Conservation (phyloP, 2,329 filamentous ascomycete species). For the Colletotrichum siamense region DNA sequence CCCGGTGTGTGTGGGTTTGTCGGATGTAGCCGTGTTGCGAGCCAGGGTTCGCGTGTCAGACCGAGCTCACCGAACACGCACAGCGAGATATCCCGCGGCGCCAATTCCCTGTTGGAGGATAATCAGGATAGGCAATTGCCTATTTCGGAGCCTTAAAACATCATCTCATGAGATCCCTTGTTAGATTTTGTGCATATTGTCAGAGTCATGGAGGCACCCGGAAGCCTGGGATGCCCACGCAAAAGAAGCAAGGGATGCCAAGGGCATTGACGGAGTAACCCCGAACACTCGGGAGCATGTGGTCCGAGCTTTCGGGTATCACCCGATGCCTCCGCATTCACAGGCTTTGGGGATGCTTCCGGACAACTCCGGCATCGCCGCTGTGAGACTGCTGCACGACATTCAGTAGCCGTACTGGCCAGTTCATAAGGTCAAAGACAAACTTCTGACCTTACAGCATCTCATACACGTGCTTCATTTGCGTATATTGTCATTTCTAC, state of each 20-base stretch:
- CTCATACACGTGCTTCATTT: background rate
- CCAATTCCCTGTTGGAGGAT: background rate
- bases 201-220: background rate
- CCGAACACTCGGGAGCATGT: background rate
- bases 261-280: background rate
- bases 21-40: background rate
- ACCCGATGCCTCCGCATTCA: background rate
- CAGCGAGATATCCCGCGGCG: background rate
- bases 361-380: background rate
- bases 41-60: background rate
- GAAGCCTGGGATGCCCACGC: background rate
- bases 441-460: background rate
- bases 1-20: background rate
- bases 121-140: background rate
- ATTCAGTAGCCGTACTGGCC: background rate
- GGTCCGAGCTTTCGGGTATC: background rate
- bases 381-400: background rate
- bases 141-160: background rate
- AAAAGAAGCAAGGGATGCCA: background rate
- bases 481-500: background rate
- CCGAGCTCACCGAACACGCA: background rate
- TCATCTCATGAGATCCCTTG: background rate
- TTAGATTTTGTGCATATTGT: background rate
- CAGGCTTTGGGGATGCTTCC: background rate
- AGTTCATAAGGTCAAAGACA: background rate